A percentile compares a stretch with the other conserved stretches of the same genome.
Conservation (phyloP, 2,329 filamentous ascomycete species). For the Aureobasidium vineae region DNA sequence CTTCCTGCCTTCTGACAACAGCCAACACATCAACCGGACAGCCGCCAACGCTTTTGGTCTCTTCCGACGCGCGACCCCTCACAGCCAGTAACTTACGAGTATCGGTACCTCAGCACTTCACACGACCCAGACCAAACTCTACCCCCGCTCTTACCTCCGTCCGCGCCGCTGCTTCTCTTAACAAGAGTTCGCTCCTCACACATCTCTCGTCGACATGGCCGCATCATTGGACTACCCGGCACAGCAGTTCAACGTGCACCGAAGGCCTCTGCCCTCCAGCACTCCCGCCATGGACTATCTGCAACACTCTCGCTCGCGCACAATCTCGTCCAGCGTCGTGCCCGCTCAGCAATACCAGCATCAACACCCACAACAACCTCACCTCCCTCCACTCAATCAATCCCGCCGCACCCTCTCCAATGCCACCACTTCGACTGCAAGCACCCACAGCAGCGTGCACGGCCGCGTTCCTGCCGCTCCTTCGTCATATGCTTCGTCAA, state of each 20-base stretch:
- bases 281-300: conserved; percentile 25
- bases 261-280: conserved; percentile 29
- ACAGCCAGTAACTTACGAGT: not conserved
- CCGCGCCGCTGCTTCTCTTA: not conserved
- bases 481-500: conserved; percentile 42
- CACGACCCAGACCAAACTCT: not conserved
- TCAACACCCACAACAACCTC: conserved; percentile 26
- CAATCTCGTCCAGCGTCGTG: conserved; percentile 33
- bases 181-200: not conserved
- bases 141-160: not conserved
- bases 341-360: conserved; percentile 35
- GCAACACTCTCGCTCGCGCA: conserved; percentile 51
- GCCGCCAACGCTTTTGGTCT: conserved; percentile 8
- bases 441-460: conserved; percentile 37
- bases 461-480: conserved; percentile 51
- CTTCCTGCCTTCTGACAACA: not conserved
- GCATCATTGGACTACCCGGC: conserved; percentile 29
- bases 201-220: conserved; percentile 28
- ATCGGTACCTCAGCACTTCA: not conserved
- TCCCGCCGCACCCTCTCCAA: conserved; percentile 62
- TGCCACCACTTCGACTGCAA: conserved; percentile 66
- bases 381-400: conserved; percentile 25
- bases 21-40: not conserved
- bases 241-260: conserved; percentile 28
- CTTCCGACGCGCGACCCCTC: conserved; percentile 19